phyloP scores from a whole-genome alignment of 106 monocot genomes.

The Apostasia ramifera region DNA sequence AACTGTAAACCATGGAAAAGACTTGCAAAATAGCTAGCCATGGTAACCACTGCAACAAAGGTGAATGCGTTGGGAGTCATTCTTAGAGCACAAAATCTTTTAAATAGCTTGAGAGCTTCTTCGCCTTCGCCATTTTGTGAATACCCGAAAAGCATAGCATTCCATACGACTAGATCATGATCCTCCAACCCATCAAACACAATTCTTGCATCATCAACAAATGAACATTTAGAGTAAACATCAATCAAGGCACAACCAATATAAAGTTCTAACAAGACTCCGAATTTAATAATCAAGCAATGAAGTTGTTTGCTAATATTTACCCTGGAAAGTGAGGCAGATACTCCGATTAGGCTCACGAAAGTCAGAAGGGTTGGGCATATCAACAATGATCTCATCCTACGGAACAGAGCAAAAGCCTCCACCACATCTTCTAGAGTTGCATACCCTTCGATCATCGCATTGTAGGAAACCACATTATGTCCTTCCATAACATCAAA shows the following conservation, averaged over 20 bases:
- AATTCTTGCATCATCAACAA: slow-evolving; percentile 51
- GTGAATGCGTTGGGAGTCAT: slow-evolving; percentile 57
- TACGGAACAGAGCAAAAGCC: slow-evolving; percentile 47
- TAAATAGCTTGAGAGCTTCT: slow-evolving; percentile 55
- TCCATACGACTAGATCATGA: slow-evolving; percentile 76
- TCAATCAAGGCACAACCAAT: slow-evolving; percentile 70
- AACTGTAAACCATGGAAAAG: slow-evolving; percentile 50
- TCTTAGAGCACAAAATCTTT: slow-evolving; percentile 22
- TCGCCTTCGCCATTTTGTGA: slow-evolving; percentile 50
- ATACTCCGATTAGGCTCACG: slow-evolving; percentile 60
- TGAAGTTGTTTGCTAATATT: slow-evolving; percentile 69
- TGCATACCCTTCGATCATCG: slow-evolving; percentile 87
- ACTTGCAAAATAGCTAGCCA: slow-evolving; percentile 53
- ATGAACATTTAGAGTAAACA: slow-evolving; percentile 77
- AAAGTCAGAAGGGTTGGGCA: slow-evolving; percentile 57
- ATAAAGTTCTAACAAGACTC: slow-evolving; percentile 45
- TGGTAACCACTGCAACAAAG: slow-evolving; percentile 57
- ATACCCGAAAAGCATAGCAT: slow-evolving; percentile 81
- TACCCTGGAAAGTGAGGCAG: slow-evolving; percentile 32
- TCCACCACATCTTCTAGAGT: slow-evolving; percentile 30
- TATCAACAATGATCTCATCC: slow-evolving; percentile 36
- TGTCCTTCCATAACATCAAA: slow-evolving; percentile 41
- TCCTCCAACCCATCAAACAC: slow-evolving; percentile 64
- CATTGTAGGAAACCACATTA: slow-evolving; percentile 72
- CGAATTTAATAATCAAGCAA: slow-evolving; percentile 41